Percentiles rank a stretch among this genome's conserved stretches.
phyloP scores from a whole-genome alignment of 495 filamentous ascomycete species.

The Oidiodendron maius region DNA sequence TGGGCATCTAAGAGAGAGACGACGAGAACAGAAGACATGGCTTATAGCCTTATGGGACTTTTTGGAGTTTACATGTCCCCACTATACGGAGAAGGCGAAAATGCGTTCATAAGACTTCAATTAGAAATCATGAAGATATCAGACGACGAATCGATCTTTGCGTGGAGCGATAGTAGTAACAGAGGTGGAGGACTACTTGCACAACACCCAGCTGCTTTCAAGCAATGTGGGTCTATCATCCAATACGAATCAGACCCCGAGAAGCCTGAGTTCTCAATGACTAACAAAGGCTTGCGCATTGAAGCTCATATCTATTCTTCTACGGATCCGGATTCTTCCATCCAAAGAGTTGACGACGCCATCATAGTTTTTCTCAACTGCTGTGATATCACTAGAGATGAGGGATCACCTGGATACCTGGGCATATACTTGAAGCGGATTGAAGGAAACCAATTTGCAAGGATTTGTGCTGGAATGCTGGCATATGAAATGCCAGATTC shows the following conservation, averaged over 20 bases:
- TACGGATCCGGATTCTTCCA: no score
- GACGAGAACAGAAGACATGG: neutral
- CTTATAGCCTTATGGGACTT: conserved; percentile 1
- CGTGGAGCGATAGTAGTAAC: neutral
- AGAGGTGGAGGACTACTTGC: neutral
- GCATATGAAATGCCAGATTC: no score
- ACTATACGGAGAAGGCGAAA: neutral
- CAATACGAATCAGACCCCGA: neutral
- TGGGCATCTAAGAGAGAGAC: neutral
- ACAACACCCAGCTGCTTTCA: neutral
- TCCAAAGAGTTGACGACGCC: no score
- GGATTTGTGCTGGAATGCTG: no score
- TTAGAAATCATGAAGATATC: neutral
- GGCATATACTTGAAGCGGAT: no score
- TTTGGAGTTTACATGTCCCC: neutral
- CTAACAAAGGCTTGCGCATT: neutral
- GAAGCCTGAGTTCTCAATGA: neutral
- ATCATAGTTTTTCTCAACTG: no score
- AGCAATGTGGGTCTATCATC: neutral
- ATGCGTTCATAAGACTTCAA: neutral
- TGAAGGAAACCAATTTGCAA: no score
- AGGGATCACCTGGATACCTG: no score
- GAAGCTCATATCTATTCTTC: no score
- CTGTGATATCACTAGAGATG: no score
- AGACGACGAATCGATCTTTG: neutral